Conservation (phyloP, 257 asterid genomes). For the Penstemon davidsonii region DNA sequence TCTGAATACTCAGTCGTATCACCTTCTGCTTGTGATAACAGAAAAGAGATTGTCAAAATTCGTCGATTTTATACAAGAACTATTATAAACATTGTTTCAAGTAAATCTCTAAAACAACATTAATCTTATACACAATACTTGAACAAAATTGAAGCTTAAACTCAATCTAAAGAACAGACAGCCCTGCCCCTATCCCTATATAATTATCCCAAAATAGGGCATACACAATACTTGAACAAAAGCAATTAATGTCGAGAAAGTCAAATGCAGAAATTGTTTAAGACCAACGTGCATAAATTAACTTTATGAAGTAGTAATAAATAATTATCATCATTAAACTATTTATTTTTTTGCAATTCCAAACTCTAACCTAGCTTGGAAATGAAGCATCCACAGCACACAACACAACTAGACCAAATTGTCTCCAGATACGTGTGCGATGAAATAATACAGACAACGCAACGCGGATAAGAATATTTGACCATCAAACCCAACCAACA, state of each 20-base stretch:
- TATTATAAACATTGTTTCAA: too few species aligned
- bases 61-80: too few species aligned
- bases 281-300: neutral
- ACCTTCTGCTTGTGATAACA: too few species aligned
- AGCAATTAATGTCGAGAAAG: neutral
- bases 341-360: neutral
- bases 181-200: neutral
- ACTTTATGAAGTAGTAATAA: neutral
- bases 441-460: constrained; percentile 15
- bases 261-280: neutral
- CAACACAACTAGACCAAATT: constrained; percentile 8
- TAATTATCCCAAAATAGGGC: neutral
- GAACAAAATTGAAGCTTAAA: too few species aligned
- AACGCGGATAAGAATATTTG: constrained; percentile 41
- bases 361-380: neutral
- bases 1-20: too few species aligned
- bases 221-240: neutral
- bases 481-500: constrained; percentile 22
- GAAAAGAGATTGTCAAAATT: too few species aligned
- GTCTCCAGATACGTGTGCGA: constrained; percentile 24
- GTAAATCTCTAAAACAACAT: too few species aligned
- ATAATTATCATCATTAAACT: neutral
- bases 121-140: too few species aligned
- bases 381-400: constrained; percentile 5
- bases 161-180: too few species aligned